phyloP scores from a whole-genome alignment of 441 rosid genomes.

The Viola pubescens region DNA sequence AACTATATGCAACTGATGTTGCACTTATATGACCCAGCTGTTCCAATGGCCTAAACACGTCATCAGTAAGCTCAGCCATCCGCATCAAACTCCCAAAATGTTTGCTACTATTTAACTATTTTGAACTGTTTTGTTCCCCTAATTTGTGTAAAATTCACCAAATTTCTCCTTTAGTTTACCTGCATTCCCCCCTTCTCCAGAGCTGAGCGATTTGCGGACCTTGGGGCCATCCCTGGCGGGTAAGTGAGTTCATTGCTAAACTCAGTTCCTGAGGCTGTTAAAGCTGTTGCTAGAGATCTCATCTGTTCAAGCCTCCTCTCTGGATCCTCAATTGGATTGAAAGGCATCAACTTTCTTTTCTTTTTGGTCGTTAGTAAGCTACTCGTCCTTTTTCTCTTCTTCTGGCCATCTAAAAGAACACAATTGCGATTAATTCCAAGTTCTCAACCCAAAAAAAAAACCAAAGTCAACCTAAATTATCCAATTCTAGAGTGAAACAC shows the following conservation, averaged over 20 bases:
- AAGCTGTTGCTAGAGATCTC: constrained; percentile 71
- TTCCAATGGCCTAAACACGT: too few relatives aligned
- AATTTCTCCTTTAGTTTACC: constrained; percentile 27
- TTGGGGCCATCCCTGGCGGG: constrained; percentile 52
- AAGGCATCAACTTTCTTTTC: constrained; percentile 57
- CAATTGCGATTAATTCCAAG: neutral
- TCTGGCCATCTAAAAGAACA: constrained; percentile 25
- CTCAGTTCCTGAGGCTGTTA: constrained; percentile 50
- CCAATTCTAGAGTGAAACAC: neutral
- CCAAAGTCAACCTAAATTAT: neutral
- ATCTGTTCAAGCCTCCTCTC: constrained; percentile 48
- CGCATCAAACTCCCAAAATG: neutral
- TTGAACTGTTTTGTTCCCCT: neutral
- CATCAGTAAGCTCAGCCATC: too few relatives aligned
- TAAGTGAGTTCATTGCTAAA: constrained; percentile 59
- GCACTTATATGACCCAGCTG: too few relatives aligned
- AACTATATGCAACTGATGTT: too few relatives aligned
- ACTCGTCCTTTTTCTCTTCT: constrained; percentile 46
- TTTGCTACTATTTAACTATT: neutral
- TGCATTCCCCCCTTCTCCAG: constrained; percentile 89
- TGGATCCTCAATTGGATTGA: constrained; percentile 57
- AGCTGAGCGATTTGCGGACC: constrained; percentile 59
- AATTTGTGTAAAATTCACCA: too few relatives aligned
- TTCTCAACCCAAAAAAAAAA: neutral
- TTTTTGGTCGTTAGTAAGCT: constrained; percentile 64